A percentile compares a stretch with the other conserved stretches of the same genome.
These are phyloP conservation scores for Arabidopsis thaliana DNA, from an alignment of 345 rosid species.

Conservation along the genomic window DNA sequence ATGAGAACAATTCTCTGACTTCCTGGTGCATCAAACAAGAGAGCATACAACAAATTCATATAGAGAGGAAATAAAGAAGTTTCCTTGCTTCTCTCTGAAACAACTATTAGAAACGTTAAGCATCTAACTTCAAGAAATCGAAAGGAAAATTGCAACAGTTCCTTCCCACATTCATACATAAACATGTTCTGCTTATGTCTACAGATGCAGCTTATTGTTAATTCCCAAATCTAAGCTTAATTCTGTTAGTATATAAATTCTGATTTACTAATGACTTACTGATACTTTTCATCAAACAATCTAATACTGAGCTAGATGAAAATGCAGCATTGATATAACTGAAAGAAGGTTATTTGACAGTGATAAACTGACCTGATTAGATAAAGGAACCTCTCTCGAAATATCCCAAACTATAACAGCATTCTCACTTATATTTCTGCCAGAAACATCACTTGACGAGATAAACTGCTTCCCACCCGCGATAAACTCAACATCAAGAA, in stretches of 20 bases:
- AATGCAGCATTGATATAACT: slow-evolving; percentile 4
- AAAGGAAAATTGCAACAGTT: neutral
- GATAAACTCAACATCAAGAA: slow-evolving; percentile 84
- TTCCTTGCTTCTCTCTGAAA: neutral
- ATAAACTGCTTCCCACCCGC: slow-evolving; percentile 67
- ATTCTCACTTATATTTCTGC: slow-evolving; percentile 76
- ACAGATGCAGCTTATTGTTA: neutral
- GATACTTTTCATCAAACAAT: neutral
- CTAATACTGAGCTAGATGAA: neutral
- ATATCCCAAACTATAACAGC: slow-evolving; percentile 83
- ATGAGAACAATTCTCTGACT: neutral
- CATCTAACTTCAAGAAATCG: neutral
- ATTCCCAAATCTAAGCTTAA: slow-evolving; percentile 1
- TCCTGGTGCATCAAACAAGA: neutral
- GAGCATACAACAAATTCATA: neutral
- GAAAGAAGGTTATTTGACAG: neutral
- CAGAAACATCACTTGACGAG: slow-evolving; percentile 81
- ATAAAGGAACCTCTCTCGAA: slow-evolving; percentile 69
- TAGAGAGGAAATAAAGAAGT: neutral
- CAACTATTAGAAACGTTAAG: neutral
- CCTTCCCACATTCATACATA: neutral
- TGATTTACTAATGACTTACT: neutral
- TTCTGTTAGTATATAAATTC: neutral
- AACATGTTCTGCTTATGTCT: neutral
- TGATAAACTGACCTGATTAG: slow-evolving; percentile 71